phyloP scores from a whole-genome alignment of 129 eudicot species.

The Flaveria robusta region DNA sequence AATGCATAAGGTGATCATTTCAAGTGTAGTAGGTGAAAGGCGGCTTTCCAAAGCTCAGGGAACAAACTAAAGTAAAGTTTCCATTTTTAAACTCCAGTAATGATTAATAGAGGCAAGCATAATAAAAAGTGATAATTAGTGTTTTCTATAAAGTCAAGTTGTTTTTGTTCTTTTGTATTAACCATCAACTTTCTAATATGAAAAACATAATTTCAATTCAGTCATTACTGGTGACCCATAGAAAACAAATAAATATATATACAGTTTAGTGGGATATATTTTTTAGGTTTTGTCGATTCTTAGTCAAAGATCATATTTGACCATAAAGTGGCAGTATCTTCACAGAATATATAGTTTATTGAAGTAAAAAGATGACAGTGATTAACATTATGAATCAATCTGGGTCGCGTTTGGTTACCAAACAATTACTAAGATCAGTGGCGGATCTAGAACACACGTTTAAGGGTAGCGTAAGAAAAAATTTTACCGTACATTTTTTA shows the following conservation, averaged over 20 bases:
- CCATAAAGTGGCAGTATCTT: conserved; percentile 22
- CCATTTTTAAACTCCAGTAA: conserved; percentile 33
- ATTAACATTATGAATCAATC: conserved; percentile 2
- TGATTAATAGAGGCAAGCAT: conserved; percentile 15
- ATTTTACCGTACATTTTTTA: too few relatives aligned
- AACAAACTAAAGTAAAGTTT: conserved; percentile 44
- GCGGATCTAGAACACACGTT: too few relatives aligned
- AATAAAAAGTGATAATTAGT: conserved; percentile 28
- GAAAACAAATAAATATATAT: conserved; percentile 17
- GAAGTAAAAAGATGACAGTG: neutral
- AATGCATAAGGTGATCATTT: too few relatives aligned
- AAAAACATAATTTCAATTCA: conserved; percentile 1
- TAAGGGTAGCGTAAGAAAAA: too few relatives aligned
- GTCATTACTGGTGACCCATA: conserved; percentile 39
- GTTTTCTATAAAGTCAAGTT: conserved; percentile 18
- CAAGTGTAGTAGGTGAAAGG: neutral
- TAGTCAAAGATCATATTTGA: conserved; percentile 29
- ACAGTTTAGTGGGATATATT: conserved; percentile 14
- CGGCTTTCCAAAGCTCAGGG: conserved; percentile 60
- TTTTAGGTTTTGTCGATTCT: conserved; percentile 4
- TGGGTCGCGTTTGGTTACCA: neutral
- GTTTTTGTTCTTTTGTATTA: conserved; percentile 34
- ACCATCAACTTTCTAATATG: conserved; percentile 27
- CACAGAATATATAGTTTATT: neutral
- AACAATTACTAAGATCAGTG: neutral